Conservation (phyloP, 176 grass and related monocot genomes). For the Bolboschoenus planiculmis region DNA sequence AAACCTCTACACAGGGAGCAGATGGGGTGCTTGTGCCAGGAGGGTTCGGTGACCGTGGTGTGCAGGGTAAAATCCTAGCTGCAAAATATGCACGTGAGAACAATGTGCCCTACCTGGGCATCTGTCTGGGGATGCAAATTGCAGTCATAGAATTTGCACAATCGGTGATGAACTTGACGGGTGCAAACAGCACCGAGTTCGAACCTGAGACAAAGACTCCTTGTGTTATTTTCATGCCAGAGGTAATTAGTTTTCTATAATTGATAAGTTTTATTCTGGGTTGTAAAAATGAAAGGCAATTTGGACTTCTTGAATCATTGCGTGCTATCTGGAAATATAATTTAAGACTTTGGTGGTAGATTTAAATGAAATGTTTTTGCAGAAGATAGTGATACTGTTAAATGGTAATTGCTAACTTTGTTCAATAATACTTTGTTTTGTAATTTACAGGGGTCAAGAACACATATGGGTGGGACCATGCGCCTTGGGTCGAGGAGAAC, state of each 20-base stretch:
- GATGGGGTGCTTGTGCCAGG: slow-evolving; percentile 86
- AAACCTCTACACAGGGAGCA: slow-evolving; percentile 41
- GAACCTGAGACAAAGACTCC: slow-evolving; percentile 50
- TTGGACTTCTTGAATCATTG: neutral
- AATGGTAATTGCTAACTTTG: neutral
- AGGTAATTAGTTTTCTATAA: slow-evolving; percentile 40
- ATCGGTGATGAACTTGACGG: slow-evolving; percentile 65
- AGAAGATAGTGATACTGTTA: neutral
- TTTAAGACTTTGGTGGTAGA: neutral
- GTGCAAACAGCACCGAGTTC: slow-evolving; percentile 87
- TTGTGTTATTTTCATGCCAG: slow-evolving; percentile 88
- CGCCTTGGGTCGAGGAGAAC: slow-evolving; percentile 91
- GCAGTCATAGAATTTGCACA: slow-evolving; percentile 85
- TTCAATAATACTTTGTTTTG: neutral
- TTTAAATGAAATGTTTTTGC: neutral
- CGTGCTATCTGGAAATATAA: neutral
- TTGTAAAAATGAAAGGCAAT: neutral
- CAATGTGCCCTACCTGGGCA: slow-evolving; percentile 78
- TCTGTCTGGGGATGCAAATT: slow-evolving; percentile 97
- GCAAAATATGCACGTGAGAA: slow-evolving; percentile 83
- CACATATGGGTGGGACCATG: slow-evolving; percentile 98
- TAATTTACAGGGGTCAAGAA: slow-evolving; percentile 75
- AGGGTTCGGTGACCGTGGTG: slow-evolving; percentile 91
- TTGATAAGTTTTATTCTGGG: neutral
- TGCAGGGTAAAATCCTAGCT: slow-evolving; percentile 90